A percentile compares a stretch with the other conserved stretches of the same genome.
Evolutionary conservation across 352 stramenopile species (phyloP).

Genomic region (Phytophthora capsici): DNA sequence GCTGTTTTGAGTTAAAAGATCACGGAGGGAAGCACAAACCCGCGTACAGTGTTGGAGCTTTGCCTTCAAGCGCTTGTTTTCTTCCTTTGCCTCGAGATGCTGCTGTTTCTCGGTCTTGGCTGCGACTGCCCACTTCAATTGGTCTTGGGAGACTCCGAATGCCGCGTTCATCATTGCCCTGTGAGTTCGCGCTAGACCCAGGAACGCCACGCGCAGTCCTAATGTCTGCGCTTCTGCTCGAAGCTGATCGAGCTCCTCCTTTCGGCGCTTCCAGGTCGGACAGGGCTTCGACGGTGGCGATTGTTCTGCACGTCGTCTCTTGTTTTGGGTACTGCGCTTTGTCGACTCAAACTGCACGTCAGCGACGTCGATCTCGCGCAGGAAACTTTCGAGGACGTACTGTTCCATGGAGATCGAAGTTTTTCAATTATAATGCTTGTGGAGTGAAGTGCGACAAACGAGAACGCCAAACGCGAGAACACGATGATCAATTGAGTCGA

Average conservation of each 20-base stretch:
- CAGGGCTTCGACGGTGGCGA: not conserved
- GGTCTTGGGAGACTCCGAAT: not conserved
- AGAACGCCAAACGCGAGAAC: no score
- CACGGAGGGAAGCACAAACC: not conserved
- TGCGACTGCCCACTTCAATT: not conserved
- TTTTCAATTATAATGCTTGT: no score
- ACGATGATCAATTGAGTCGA: no score
- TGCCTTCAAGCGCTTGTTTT: not conserved
- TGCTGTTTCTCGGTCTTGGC: not conserved
- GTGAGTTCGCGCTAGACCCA: not conserved
- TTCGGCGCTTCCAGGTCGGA: not conserved
- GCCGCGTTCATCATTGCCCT: not conserved
- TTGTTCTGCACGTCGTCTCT: not conserved
- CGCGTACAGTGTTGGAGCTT: not conserved
- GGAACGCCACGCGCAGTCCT: not conserved
- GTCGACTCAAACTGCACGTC: not conserved
- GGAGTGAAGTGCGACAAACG: not conserved
- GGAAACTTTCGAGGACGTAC: not conserved
- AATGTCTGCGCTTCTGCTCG: not conserved
- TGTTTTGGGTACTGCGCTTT: not conserved
- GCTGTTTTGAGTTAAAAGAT: not conserved
- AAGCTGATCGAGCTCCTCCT: not conserved
- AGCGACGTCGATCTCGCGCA: not conserved
- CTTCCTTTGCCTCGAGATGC: not conserved
- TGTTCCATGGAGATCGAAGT: not conserved